These are phyloP conservation scores for Lunularia cruciata DNA, from an alignment of 225 moss, liverwort and hornwort species.

Conservation along the genomic window DNA sequence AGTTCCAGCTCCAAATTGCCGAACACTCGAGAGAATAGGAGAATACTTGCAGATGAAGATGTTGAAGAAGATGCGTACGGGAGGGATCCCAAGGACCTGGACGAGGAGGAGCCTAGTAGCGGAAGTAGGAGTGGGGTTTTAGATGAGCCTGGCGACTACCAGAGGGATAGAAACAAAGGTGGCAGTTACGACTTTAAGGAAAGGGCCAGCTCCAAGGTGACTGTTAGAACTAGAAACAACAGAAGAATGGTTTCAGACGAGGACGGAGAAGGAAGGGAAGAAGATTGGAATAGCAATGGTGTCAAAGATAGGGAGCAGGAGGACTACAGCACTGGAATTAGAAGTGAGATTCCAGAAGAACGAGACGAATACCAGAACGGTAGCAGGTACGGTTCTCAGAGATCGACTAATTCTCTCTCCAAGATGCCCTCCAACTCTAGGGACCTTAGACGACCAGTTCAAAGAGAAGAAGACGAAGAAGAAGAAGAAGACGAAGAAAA, in stretches of 20 bases:
- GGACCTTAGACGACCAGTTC: not conserved
- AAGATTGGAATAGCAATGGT: too few species aligned
- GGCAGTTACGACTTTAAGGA: slow-evolving; percentile 7
- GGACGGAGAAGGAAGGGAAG: slow-evolving; percentile 4
- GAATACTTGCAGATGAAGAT: slow-evolving; percentile 13
- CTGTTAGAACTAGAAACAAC: slow-evolving; percentile 2
- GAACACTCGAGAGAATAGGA: not conserved
- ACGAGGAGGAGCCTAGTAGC: not conserved
- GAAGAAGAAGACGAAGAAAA: slow-evolving; percentile 6
- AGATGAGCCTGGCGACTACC: not conserved
- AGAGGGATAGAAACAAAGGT: too few species aligned
- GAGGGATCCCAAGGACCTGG: slow-evolving; percentile 6
- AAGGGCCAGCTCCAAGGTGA: slow-evolving; percentile 1
- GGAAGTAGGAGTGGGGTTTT: not conserved
- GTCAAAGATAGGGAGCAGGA: slow-evolving; percentile 6
- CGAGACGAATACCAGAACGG: not conserved
- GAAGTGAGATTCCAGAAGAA: not conserved
- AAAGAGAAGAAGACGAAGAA: slow-evolving; percentile 12
- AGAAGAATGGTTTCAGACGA: not conserved
- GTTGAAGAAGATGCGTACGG: not conserved
- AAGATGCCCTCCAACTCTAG: slow-evolving; percentile 13
- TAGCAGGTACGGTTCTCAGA: slow-evolving; percentile 9
- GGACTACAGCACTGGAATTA: not conserved
- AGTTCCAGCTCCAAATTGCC: not conserved
- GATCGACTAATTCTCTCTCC: not conserved